Base-by-base conservation (phyloP, 1,284 basidiomycete genomes). In the Xerocomus nothofagi region DNA sequence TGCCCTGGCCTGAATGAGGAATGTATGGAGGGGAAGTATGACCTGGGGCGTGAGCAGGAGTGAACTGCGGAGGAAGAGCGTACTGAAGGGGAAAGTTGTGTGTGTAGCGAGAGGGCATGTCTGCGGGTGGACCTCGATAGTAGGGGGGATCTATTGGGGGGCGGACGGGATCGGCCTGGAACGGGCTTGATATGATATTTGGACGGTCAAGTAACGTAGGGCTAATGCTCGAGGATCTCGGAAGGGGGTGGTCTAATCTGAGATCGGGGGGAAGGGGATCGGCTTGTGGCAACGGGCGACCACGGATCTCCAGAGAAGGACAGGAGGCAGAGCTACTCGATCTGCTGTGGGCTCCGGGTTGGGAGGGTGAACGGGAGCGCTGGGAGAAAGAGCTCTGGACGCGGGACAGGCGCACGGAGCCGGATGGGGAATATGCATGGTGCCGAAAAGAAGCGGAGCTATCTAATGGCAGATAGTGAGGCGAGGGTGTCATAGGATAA, bases 301-400 rank as follows among this genome's bases (percentile, higher is more conserved):
- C 68, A 53, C 71, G 71, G 46, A 68, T 44, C 51, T 69, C 63
- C 14, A 69, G 44, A 32, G 62, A 68, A 24, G 74, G 76, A 47
- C 75, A 76, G 6, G 75, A 76, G 0, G 71, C 66, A 33, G 69
- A 66, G 57, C 75, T 78, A 15, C 71, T 73, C 0, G 73, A 69
- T 47, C 67, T 64, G 40, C 75, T 77, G 36, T 75, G 70, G 17
- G 61, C 52, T 42, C 69, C 65, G 14, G 74, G 76, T 8, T 75
- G 73, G 1, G 73, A 62, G 6, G 64, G 61, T 14, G 68, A 69
- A 12, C 53, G 53, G 12, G 64, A 65, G 18, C 39, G 47, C 21
- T 54, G 55, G 7, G 75, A 75, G 37, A 59, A 40, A 6, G 56
- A 41, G 57, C 66, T 73, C 29, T 71, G 73, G 6, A 62, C 61